Evolutionary conservation across 2,329 filamentous ascomycete species (phyloP).

Genomic region (Coleophoma eucalyptorum): DNA sequence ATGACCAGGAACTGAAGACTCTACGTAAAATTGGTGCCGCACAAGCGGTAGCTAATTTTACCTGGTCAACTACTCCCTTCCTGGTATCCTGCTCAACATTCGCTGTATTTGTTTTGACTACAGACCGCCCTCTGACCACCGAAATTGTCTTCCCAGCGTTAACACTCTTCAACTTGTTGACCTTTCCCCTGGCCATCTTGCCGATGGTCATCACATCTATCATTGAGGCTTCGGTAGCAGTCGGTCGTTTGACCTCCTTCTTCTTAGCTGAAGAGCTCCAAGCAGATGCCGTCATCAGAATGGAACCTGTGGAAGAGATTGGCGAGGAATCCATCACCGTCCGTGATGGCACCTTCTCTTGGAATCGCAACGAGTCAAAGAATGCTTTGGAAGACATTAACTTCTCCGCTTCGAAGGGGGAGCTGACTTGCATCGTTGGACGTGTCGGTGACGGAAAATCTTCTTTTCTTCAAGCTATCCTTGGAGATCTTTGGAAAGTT

Average conservation of each 20-base stretch:
- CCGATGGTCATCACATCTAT: slow-evolving; percentile 98
- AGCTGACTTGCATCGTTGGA: slow-evolving; percentile 88
- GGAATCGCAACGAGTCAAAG: slow-evolving; percentile 78
- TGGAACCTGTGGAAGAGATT: slow-evolving; percentile 65
- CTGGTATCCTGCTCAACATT: slow-evolving; percentile 97
- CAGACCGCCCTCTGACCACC: slow-evolving; percentile 76
- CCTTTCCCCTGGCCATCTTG: slow-evolving; percentile 88
- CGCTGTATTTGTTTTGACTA: slow-evolving; percentile 85
- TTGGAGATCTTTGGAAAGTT: slow-evolving; percentile 90
- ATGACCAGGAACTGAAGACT: slow-evolving; percentile 93
- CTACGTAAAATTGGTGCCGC: slow-evolving; percentile 93
- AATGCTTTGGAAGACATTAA: slow-evolving; percentile 77
- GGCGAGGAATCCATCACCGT: slow-evolving; percentile 87
- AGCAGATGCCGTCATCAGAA: slow-evolving; percentile 69
- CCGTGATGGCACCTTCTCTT: slow-evolving; percentile 84
- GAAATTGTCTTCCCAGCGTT: slow-evolving; percentile 93
- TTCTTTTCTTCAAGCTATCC: slow-evolving; percentile 80
- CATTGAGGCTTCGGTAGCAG: slow-evolving; percentile 92
- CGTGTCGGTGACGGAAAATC: slow-evolving; percentile 95
- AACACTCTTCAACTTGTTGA: slow-evolving; percentile 92
- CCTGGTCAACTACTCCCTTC: slow-evolving; percentile 96
- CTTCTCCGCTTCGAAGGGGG: slow-evolving; percentile 86
- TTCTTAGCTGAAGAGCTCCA: slow-evolving; percentile 89
- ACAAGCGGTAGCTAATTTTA: slow-evolving; percentile 93
- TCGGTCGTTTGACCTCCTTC: slow-evolving; percentile 79